Evolutionary conservation across 2,329 filamentous ascomycete species (phyloP).

Genomic region (Shiraia bambusicola): DNA sequence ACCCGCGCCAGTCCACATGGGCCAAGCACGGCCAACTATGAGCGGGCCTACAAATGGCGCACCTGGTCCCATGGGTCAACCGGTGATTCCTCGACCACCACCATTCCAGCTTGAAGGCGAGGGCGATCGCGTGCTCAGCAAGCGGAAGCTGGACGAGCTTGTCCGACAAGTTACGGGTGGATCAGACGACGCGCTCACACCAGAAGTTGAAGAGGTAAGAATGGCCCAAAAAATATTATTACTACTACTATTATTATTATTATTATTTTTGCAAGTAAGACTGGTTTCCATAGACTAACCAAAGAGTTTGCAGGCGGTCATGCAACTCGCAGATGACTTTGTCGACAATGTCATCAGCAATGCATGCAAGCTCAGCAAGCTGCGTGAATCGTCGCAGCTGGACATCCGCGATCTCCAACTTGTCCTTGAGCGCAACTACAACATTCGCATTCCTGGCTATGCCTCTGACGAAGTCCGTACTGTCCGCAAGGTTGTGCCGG

Average conservation of each 20-base stretch:
- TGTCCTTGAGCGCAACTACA: slow-evolving; percentile 65
- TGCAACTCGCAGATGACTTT: slow-evolving; percentile 89
- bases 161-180: slow-evolving; percentile 91
- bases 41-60: slow-evolving; percentile 73
- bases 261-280: neutral
- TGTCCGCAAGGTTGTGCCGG: slow-evolving; percentile 88
- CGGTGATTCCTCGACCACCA: slow-evolving; percentile 77
- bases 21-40: slow-evolving; percentile 74
- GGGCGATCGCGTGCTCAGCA: slow-evolving; percentile 89
- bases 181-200: slow-evolving; percentile 75
- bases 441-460: slow-evolving; percentile 84
- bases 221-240: neutral
- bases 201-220: slow-evolving; percentile 94
- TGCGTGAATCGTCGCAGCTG: slow-evolving; percentile 84
- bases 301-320: slow-evolving; percentile 72
- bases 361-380: slow-evolving; percentile 89
- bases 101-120: slow-evolving; percentile 87
- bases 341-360: slow-evolving; percentile 86
- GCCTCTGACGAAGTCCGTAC: slow-evolving; percentile 92
- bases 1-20: slow-evolving; percentile 74
- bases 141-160: slow-evolving; percentile 95
- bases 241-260: neutral
- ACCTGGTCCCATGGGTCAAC: slow-evolving; percentile 83
- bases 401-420: slow-evolving; percentile 70
- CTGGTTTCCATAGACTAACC: slow-evolving; percentile 21